Evolutionary conservation across 768 basidiomycete genomes (phyloP).

Genomic region (Hebeloma cylindrosporum): DNA sequence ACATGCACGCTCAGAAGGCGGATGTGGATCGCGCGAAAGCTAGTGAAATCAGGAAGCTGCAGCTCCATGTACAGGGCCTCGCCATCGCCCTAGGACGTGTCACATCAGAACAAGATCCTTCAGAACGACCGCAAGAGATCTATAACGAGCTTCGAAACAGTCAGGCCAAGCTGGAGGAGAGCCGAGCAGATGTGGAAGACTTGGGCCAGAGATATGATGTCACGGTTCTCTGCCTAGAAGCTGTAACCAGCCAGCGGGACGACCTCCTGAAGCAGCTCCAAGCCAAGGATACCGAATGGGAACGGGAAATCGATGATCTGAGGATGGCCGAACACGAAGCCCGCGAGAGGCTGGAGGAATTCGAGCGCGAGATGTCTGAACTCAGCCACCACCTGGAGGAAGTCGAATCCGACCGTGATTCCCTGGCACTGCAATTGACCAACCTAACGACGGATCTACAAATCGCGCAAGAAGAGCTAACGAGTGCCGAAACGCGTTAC

Average conservation of each 20-base stretch:
- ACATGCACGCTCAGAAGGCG: constrained; percentile 23
- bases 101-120: background rate
- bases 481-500: constrained; percentile 59
- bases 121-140: too few species aligned
- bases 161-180: constrained; percentile 11
- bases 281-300: constrained; percentile 30
- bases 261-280: constrained; percentile 36
- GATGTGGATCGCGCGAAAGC: constrained; percentile 26
- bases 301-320: constrained; percentile 30
- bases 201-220: constrained; percentile 35
- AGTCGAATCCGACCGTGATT: constrained; percentile 64
- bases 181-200: constrained; percentile 26
- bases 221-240: constrained; percentile 35
- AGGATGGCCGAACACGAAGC: constrained; percentile 38
- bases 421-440: constrained; percentile 60
- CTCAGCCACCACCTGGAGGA: constrained; percentile 49
- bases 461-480: constrained; percentile 51
- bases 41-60: constrained; percentile 32
- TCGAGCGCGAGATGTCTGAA: constrained; percentile 45
- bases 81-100: constrained; percentile 15
- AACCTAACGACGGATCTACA: constrained; percentile 64
- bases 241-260: constrained; percentile 35
- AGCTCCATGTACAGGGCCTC: constrained; percentile 21
- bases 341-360: constrained; percentile 37
- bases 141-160: constrained; percentile 9